Percentiles rank a stretch among this genome's conserved stretches.
Conservation (phyloP, 2,329 filamentous ascomycete species). For the Verticillium albo-atrum region DNA sequence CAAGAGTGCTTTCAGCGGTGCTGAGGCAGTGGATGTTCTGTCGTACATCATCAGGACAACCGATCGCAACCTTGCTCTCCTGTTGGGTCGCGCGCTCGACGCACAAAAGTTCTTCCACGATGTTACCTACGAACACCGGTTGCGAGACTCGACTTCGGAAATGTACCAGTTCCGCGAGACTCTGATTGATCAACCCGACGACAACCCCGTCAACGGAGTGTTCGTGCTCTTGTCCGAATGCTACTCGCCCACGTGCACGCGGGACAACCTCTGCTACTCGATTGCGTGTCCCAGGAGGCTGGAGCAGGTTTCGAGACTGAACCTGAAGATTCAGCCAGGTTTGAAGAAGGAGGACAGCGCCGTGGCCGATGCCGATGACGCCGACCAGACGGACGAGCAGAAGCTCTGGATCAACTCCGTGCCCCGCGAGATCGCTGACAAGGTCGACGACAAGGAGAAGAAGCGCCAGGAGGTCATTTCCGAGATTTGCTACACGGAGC, state of each 20-base stretch:
- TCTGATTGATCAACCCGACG: constrained; percentile 76
- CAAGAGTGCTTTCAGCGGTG: constrained; percentile 93
- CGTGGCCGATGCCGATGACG: constrained; percentile 70
- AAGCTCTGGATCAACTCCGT: constrained; percentile 99
- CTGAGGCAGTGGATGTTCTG: constrained; percentile 91
- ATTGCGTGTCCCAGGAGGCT: constrained; percentile 92
- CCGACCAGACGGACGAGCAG: constrained; percentile 84
- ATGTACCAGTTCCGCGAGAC: constrained; percentile 97
- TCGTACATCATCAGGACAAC: constrained; percentile 97
- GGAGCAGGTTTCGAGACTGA: constrained; percentile 91
- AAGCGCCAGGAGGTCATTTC: constrained; percentile 98
- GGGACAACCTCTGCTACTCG: constrained; percentile 94
- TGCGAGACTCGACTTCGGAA: constrained; percentile 90
- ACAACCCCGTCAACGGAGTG: constrained; percentile 82
- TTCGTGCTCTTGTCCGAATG: constrained; percentile 96
- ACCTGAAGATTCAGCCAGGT: constrained; percentile 87
- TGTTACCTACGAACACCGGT: constrained; percentile 92
- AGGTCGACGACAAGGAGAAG: constrained; percentile 85
- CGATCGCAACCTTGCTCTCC: constrained; percentile 86
- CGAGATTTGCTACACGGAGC: constrained; percentile 96
- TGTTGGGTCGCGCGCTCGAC: constrained; percentile 87
- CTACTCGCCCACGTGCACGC: constrained; percentile 94
- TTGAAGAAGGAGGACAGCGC: constrained; percentile 62
- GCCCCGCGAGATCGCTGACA: constrained; percentile 88
- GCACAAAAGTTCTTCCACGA: constrained; percentile 99